Evolutionary conservation across 1,284 basidiomycete genomes (phyloP).

Genomic region (Ganoderma sinense): DNA sequence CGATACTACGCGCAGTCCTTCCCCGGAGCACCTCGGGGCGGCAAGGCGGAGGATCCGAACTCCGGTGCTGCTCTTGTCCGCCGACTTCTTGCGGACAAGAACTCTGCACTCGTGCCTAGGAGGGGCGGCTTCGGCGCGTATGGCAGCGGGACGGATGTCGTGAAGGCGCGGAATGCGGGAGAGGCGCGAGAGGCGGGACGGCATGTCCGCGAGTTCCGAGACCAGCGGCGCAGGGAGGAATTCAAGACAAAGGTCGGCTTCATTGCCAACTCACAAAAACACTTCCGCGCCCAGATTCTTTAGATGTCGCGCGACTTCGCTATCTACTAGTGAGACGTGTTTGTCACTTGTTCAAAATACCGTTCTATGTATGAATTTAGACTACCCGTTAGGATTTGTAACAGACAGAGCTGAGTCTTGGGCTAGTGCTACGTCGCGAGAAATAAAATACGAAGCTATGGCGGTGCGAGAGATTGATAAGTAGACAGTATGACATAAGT

Average conservation of each 20-base stretch:
- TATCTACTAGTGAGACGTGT: too few relatives aligned
- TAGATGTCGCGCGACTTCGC: conserved; percentile 31
- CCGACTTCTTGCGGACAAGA: conserved; percentile 79
- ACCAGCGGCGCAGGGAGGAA: conserved; percentile 80
- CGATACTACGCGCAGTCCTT: conserved; percentile 92
- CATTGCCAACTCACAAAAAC: conserved; percentile 90
- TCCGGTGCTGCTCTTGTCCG: conserved; percentile 79
- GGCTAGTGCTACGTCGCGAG: too few relatives aligned
- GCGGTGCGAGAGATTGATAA: too few relatives aligned
- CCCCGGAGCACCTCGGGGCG: conserved; percentile 44
- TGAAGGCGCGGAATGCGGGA: conserved; percentile 93
- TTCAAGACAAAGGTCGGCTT: conserved; percentile 87
- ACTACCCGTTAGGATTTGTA: too few relatives aligned
- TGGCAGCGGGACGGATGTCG: conserved; percentile 80
- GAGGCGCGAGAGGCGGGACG: conserved; percentile 94
- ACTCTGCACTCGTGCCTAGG: conserved; percentile 83
- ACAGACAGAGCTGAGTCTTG: too few relatives aligned
- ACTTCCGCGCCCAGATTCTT: conserved; percentile 66
- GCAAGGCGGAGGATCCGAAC: conserved; percentile 65
- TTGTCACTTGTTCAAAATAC: too few relatives aligned
- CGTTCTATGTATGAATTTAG: too few relatives aligned
- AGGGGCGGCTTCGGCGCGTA: conserved; percentile 88
- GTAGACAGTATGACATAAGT: too few relatives aligned
- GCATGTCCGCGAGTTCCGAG: conserved; percentile 87
- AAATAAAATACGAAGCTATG: too few relatives aligned